phyloP scores from a whole-genome alignment of 306 rosid genomes.

The Vigna radiata region DNA sequence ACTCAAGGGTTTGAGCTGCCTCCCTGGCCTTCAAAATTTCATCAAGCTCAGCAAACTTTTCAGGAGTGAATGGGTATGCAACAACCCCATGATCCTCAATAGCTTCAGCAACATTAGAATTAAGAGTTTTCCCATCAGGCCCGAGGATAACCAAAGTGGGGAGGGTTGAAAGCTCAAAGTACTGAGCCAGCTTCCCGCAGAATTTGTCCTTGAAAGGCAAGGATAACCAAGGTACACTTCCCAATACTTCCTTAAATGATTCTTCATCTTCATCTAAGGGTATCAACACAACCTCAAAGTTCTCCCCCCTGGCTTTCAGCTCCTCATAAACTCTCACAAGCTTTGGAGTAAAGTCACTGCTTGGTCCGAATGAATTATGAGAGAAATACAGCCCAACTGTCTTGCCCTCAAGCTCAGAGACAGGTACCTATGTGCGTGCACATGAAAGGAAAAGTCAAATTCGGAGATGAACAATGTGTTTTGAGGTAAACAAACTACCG shows the following conservation, averaged over 20 bases:
- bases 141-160: constrained; percentile 76
- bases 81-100: constrained; percentile 62
- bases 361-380: constrained; percentile 24
- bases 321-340: constrained; percentile 64
- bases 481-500: neutral
- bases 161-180: constrained; percentile 62
- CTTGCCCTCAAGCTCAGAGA: constrained; percentile 78
- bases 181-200: constrained; percentile 48
- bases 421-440: constrained; percentile 52
- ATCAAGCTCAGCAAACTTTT: constrained; percentile 62
- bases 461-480: constrained; percentile 25
- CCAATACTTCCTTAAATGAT: constrained; percentile 49
- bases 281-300: constrained; percentile 69
- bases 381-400: constrained; percentile 69
- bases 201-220: constrained; percentile 68
- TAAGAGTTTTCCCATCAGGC: constrained; percentile 70
- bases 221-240: constrained; percentile 66
- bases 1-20: constrained; percentile 70
- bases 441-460: constrained; percentile 37
- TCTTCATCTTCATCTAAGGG: constrained; percentile 63
- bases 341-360: constrained; percentile 51
- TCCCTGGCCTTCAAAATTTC: constrained; percentile 67
- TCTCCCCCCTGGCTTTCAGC: constrained; percentile 62
- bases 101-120: constrained; percentile 59
- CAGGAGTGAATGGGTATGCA: constrained; percentile 81